phyloP scores from a whole-genome alignment of 139 green algal species.

The Haematococcus sp. region DNA sequence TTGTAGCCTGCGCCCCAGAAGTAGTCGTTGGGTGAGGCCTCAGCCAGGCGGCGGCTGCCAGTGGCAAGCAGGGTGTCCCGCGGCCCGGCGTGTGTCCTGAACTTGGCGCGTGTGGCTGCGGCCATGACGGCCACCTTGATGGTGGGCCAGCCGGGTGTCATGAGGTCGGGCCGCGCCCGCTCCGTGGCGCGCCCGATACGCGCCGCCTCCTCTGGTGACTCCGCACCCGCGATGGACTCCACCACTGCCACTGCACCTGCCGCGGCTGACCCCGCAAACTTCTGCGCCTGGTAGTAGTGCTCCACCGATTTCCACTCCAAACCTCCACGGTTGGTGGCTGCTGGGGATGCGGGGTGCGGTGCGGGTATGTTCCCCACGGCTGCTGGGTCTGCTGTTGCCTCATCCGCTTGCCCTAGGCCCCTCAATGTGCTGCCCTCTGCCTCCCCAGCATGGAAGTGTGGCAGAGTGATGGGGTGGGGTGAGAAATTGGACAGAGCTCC shows the following conservation, averaged over 20 bases:
- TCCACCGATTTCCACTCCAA: slow-evolving; percentile 75
- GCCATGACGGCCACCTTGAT: slow-evolving; percentile 84
- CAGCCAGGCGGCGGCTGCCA: slow-evolving; percentile 23
- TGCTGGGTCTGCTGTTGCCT: not conserved
- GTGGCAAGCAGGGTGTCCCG: slow-evolving; percentile 79
- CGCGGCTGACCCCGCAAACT: slow-evolving; percentile 63
- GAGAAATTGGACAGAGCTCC: slow-evolving; percentile 95
- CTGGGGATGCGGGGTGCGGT: not conserved
- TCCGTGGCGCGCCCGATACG: slow-evolving; percentile 65
- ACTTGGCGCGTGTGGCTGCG: slow-evolving; percentile 81
- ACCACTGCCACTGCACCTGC: slow-evolving; percentile 46
- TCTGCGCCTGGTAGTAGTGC: slow-evolving; percentile 92
- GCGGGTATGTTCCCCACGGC: not conserved
- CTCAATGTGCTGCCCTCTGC: too few species aligned
- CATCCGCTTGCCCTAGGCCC: too few species aligned
- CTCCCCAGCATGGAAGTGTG: not conserved
- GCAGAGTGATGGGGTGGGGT: slow-evolving; percentile 81
- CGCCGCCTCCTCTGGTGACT: slow-evolving; percentile 88
- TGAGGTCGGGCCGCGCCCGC: slow-evolving; percentile 63
- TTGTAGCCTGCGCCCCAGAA: slow-evolving; percentile 86
- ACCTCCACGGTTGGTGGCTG: not conserved
- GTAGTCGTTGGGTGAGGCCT: slow-evolving; percentile 38
- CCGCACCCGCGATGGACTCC: slow-evolving; percentile 65
- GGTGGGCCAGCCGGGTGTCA: slow-evolving; percentile 78
- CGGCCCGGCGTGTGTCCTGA: slow-evolving; percentile 64